Evolutionary conservation across 1,284 basidiomycete genomes (phyloP), one percentile per base, ranked within the genome.

Genomic region (Leccinum idahoense): DNA sequence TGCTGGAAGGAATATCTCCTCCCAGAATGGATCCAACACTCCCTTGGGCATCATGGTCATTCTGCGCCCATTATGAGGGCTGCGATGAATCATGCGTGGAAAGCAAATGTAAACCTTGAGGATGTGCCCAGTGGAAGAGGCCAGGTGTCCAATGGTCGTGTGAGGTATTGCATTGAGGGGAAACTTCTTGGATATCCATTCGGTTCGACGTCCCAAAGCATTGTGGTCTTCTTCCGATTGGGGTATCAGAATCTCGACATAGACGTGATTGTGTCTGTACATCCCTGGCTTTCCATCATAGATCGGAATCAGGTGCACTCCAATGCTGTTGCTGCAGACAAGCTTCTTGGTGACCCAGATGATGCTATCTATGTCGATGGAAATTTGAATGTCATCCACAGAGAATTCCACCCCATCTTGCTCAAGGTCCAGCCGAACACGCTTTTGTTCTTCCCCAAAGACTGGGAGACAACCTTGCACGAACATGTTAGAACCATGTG

Each of bases 21-120:
- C 35, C 35, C 35, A 37, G 2, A 37, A 37, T 2, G 35, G 35
- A 12, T 37, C 35, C 35, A 37, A 37, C 2, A 37, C 11, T 2
- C 35, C 35, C 35, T 37, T 37, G 2, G 35, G 35, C 35, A 37
- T 37, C 35, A 12, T 37, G 35, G 35, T 37, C 35, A 32, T 35
- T 35, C 32, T 35, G 32, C 10, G 32, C 32, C 32, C 29, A 29
- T 29, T 29, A 2, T 29, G 29, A 2, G 26, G 29, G 29, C 60
- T 32, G 10, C 5, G 4, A 6, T 70, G 70, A 0, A 70, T 69
- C 63, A 70, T 69, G 1, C 51, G 2, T 3, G 70, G 65, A 59
- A 70, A 70, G 3, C 62, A 46, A 0, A 72, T 65, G 1, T 66
- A 67, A 0, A 71, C 58, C 2, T 20, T 44, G 1, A 67, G 18